Percentiles rank a stretch among this genome's conserved stretches.
Evolutionary conservation across 495 filamentous ascomycete species (phyloP).

Genomic region (Penicillium herquei): DNA sequence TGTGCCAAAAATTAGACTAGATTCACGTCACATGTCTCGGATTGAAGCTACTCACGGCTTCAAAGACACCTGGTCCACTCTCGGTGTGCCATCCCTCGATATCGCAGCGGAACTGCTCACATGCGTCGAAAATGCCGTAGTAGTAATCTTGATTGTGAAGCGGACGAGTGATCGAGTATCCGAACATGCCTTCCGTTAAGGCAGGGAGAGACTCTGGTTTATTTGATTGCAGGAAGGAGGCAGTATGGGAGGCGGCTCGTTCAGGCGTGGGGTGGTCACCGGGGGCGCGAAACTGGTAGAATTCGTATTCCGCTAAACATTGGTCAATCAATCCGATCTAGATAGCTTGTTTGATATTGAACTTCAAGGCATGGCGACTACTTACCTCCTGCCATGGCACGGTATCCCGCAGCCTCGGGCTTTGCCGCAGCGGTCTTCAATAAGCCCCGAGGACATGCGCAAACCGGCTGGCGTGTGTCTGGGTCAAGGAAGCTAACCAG

Average conservation of each 20-base stretch:
- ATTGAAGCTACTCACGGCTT: conserved; percentile 61
- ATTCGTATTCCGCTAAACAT: conserved; percentile 86
- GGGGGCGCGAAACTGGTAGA: conserved; percentile 87
- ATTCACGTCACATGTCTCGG: neutral
- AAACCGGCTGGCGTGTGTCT: conserved; percentile 56
- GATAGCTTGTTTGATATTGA: neutral
- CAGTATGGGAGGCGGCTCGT: conserved; percentile 68
- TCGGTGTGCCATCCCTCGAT: conserved; percentile 99
- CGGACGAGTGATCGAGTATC: conserved; percentile 90
- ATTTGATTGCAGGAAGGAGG: conserved; percentile 70
- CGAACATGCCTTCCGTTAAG: conserved; percentile 96
- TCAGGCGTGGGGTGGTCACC: conserved; percentile 42
- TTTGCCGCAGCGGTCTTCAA: conserved; percentile 68
- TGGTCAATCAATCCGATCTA: neutral
- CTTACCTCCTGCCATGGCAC: conserved; percentile 91
- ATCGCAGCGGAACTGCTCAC: conserved; percentile 74
- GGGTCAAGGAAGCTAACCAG: conserved; percentile 78
- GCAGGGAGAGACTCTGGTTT: conserved; percentile 67
- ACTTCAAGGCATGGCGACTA: neutral
- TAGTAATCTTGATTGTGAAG: conserved; percentile 94
- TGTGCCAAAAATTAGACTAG: conserved; percentile 22
- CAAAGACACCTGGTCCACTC: conserved; percentile 91
- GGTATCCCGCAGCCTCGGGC: conserved; percentile 59
- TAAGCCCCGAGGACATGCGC: conserved; percentile 79
- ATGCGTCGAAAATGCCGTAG: conserved; percentile 84